Evolutionary conservation across 208 protist genomes (phyloP).

Genomic region (Leishmania guyanensis): DNA sequence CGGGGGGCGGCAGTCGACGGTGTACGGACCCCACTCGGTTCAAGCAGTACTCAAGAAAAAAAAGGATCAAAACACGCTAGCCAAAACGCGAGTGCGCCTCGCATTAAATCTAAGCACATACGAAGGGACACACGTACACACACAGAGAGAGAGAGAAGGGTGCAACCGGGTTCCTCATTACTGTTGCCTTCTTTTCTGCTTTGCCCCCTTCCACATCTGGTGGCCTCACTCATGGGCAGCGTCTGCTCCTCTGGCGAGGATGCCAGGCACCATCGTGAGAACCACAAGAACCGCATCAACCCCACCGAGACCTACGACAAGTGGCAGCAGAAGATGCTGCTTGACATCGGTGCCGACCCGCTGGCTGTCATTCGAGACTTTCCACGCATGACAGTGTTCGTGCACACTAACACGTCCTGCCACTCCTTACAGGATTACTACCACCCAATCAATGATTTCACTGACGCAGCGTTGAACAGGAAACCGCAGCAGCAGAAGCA

Average conservation of each 20-base stretch:
- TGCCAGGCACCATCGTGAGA: constrained; percentile 33
- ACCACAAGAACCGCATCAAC: constrained; percentile 46
- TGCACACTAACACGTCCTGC: constrained; percentile 27
- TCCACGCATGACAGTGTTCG: constrained; percentile 65
- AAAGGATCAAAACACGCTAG: background rate
- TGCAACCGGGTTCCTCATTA: background rate
- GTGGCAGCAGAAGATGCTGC: constrained; percentile 47
- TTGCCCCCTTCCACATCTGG: background rate
- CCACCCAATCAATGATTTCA: background rate
- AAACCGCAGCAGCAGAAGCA: background rate
- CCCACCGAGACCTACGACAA: constrained; percentile 45
- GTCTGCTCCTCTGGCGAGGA: constrained; percentile 27
- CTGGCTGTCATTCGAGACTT: constrained; percentile 79
- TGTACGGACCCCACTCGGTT: no score
- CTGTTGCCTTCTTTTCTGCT: background rate
- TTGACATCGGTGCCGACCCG: constrained; percentile 53
- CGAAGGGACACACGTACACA: background rate
- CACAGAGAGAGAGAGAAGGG: background rate
- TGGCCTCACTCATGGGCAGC: constrained; percentile 8
- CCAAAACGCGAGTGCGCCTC: background rate
- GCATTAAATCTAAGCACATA: background rate
- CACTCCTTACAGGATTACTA: background rate
- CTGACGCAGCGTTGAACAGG: background rate
- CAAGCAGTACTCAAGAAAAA: no score
- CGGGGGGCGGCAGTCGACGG: no score